A percentile compares a stretch with the other conserved stretches of the same genome.
phyloP scores from a whole-genome alignment of 768 basidiomycete genomes.

The Kwoniella shandongensis region DNA sequence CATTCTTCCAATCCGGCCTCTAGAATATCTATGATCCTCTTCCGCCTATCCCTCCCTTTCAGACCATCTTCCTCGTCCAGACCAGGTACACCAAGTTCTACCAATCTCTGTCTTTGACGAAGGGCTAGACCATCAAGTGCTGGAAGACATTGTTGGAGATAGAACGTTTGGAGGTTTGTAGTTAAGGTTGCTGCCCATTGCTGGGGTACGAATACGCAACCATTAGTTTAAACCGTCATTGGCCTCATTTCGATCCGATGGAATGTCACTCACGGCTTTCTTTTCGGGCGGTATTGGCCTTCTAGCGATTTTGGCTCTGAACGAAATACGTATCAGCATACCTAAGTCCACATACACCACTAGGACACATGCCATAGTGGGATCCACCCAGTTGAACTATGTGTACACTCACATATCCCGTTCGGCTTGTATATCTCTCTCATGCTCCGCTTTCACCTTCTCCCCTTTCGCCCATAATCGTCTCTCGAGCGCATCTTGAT shows the following conservation, averaged over 20 bases:
- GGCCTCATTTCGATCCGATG: too few species aligned
- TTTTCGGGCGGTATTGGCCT: constrained; percentile 32
- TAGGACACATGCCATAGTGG: too few species aligned
- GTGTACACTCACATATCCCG: constrained; percentile 36
- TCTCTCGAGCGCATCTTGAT: constrained; percentile 43
- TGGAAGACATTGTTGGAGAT: constrained; percentile 30
- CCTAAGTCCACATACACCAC: too few species aligned
- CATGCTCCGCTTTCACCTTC: constrained; percentile 43
- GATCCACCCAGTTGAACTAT: not conserved
- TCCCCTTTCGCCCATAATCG: constrained; percentile 44
- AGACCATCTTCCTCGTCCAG: constrained; percentile 18
- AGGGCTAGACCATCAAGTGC: constrained; percentile 33
- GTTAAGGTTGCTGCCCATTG: constrained; percentile 27
- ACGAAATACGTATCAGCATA: not conserved
- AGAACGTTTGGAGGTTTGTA: constrained; percentile 19
- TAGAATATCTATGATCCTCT: constrained; percentile 42
- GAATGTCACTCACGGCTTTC: constrained; percentile 26
- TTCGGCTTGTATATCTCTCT: constrained; percentile 31
- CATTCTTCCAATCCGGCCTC: constrained; percentile 40
- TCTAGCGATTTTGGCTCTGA: constrained; percentile 33
- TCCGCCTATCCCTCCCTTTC: constrained; percentile 25
- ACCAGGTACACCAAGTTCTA: constrained; percentile 42
- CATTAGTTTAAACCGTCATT: not conserved
- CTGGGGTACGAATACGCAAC: constrained; percentile 14
- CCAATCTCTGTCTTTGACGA: constrained; percentile 28